Conservation (phyloP, 768 basidiomycete species). For the Dictyophora rubrovolvata region DNA sequence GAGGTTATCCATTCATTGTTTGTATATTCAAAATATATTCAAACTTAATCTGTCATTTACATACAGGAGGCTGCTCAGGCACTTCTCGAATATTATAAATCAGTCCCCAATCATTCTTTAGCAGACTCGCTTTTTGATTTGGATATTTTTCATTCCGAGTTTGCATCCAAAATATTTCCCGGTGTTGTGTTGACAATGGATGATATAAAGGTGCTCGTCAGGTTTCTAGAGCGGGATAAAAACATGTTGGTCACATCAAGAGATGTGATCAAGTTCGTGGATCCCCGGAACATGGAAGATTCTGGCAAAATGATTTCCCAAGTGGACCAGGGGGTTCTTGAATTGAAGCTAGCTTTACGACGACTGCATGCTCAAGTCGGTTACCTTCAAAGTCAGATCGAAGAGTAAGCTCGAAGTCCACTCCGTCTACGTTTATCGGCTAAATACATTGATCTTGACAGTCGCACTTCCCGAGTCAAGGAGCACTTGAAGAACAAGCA, state of each 20-base stretch:
- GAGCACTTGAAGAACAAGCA: slow-evolving; percentile 57
- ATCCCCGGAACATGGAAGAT: slow-evolving; percentile 24
- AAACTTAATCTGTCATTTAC: neutral
- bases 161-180: slow-evolving; percentile 35
- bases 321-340: slow-evolving; percentile 76
- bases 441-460: slow-evolving; percentile 21
- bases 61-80: slow-evolving; percentile 43
- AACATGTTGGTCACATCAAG: slow-evolving; percentile 51
- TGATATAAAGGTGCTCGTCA: slow-evolving; percentile 64
- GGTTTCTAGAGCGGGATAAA: slow-evolving; percentile 71
- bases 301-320: slow-evolving; percentile 46
- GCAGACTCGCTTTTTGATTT: slow-evolving; percentile 53
- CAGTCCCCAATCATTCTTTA: slow-evolving; percentile 32
- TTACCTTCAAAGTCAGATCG: slow-evolving; percentile 57
- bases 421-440: neutral
- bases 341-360: slow-evolving; percentile 61
- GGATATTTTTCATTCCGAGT: slow-evolving; percentile 51
- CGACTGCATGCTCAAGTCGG: slow-evolving; percentile 63
- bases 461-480: slow-evolving; percentile 58
- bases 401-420: slow-evolving; percentile 44
- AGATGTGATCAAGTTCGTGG: slow-evolving; percentile 74
- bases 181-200: slow-evolving; percentile 36
- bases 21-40: neutral
- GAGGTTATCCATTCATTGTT: no score
- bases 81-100: slow-evolving; percentile 35